phyloP scores from a whole-genome alignment of 2,329 filamentous ascomycete genomes.

The Clathrospora elynae region DNA sequence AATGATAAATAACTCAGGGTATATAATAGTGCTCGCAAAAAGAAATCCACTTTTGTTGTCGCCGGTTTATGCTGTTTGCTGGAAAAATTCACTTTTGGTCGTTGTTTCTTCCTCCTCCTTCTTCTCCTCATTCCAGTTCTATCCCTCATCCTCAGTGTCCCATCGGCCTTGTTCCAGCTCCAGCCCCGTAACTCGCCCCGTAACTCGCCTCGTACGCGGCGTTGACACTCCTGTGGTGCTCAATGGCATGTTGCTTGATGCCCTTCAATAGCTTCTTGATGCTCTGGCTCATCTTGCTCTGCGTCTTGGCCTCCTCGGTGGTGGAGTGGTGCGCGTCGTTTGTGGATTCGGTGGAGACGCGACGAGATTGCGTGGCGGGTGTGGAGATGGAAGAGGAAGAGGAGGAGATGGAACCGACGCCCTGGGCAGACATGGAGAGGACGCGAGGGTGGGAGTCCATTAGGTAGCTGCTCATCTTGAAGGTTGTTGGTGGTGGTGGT shows the following conservation, averaged over 20 bases:
- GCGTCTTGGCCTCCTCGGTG: conserved; percentile 21
- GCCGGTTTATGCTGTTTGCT: no score
- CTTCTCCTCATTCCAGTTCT: no score
- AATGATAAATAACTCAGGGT: no score
- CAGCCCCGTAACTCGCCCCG: no score
- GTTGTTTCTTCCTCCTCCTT: no score
- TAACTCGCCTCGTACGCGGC: conserved; percentile 35
- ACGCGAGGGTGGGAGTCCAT: conserved; percentile 30
- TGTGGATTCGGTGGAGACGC: conserved; percentile 26
- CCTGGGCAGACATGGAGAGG: conserved; percentile 20
- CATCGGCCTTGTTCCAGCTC: no score
- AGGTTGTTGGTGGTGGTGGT: not conserved
- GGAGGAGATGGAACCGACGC: conserved; percentile 9
- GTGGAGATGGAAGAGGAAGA: conserved; percentile 15
- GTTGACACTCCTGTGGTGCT: conserved; percentile 41
- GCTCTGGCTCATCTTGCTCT: conserved; percentile 26
- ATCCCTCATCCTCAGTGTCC: no score
- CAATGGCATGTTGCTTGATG: conserved; percentile 33
- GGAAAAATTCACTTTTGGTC: no score
- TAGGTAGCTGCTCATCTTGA: conserved; percentile 30
- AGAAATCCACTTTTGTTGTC: no score
- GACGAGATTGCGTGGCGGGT: conserved; percentile 17
- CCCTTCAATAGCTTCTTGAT: conserved; percentile 39
- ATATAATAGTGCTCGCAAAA: no score
- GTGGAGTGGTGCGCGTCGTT: conserved; percentile 31